A percentile compares a stretch with the other conserved stretches of the same genome.
phyloP scores from a whole-genome alignment of 148 eudicot species.

The Vaccinium macrocarpon region DNA sequence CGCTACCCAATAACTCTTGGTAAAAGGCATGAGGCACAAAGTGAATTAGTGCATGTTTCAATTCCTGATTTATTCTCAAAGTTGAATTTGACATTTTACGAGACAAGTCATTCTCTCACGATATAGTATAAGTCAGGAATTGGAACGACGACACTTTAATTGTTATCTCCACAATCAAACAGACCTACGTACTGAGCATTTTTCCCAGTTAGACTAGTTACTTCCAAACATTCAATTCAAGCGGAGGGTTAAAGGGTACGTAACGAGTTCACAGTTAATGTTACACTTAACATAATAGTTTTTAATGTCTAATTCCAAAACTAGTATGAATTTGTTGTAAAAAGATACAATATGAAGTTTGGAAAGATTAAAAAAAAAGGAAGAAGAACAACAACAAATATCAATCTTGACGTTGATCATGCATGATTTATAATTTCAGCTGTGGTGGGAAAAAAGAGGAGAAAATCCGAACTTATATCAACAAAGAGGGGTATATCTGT shows the following conservation, averaged over 20 bases:
- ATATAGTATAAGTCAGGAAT: too few relatives aligned
- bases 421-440: too few relatives aligned
- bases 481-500: too few relatives aligned
- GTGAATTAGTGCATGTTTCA: not conserved
- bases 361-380: too few relatives aligned
- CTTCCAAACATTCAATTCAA: not conserved
- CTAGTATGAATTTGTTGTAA: not conserved
- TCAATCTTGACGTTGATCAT: too few relatives aligned
- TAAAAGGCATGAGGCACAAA: not conserved
- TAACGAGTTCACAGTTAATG: not conserved
- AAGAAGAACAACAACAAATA: too few relatives aligned
- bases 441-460: too few relatives aligned
- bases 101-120: too few relatives aligned
- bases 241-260: not conserved
- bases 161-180: not conserved
- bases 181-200: not conserved
- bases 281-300: not conserved
- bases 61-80: too few relatives aligned
- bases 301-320: not conserved
- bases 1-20: not conserved
- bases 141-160: not conserved
- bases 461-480: too few relatives aligned
- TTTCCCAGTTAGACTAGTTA: not conserved
- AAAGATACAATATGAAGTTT: too few relatives aligned
- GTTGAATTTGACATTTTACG: too few relatives aligned